phyloP scores from a whole-genome alignment of 305 asterid species.

The Fraxinus ornus region DNA sequence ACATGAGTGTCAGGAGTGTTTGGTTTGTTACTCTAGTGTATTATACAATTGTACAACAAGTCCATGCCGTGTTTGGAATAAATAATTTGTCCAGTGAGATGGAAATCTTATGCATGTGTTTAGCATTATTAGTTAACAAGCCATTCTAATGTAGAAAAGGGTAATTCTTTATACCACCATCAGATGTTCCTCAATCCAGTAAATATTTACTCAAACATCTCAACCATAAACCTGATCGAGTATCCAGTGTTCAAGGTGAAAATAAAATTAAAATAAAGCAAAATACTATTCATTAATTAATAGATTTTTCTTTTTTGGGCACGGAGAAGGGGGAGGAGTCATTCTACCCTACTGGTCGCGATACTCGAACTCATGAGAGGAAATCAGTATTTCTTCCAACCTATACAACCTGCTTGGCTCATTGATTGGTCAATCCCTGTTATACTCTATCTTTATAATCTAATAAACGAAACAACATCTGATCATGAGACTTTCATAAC shows the following conservation, averaged over 20 bases:
- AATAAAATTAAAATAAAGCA: background rate
- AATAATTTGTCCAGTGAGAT: background rate
- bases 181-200: constrained; percentile 7
- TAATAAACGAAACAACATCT: background rate
- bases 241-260: background rate
- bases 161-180: background rate
- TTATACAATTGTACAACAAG: constrained; percentile 3
- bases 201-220: constrained; percentile 7
- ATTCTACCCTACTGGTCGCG: background rate
- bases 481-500: background rate
- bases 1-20: constrained; percentile 15
- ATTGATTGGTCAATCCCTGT: background rate
- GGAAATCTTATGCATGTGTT: background rate
- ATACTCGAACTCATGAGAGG: background rate
- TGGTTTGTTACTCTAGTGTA: constrained; percentile 11
- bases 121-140: constrained; percentile 16
- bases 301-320: background rate
- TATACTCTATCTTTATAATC: background rate
- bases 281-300: background rate
- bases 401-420: background rate
- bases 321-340: background rate
- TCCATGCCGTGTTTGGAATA: background rate
- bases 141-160: background rate
- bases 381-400: background rate
- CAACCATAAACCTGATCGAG: constrained; percentile 4